phyloP scores from a whole-genome alignment of 176 grass and related monocot species.

The Bonia amplexicaulis region DNA sequence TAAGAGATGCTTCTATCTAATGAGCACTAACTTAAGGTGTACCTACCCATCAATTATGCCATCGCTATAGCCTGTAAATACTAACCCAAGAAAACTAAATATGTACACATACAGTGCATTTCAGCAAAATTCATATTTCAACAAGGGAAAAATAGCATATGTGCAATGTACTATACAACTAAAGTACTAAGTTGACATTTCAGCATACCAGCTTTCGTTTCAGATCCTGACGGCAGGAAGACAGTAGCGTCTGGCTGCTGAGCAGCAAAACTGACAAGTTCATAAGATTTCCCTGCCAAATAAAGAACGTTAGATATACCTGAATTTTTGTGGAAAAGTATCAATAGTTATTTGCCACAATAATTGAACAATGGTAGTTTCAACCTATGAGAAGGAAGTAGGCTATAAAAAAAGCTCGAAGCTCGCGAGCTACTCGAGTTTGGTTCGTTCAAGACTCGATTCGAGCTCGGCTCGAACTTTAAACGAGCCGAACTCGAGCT shows the following conservation, averaged over 20 bases:
- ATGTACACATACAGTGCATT: background rate
- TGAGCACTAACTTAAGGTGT: background rate
- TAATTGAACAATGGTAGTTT: background rate
- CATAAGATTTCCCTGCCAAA: slow-evolving; percentile 69
- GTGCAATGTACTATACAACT: background rate
- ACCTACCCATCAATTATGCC: background rate
- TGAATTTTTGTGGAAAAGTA: background rate
- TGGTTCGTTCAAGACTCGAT: too few species aligned
- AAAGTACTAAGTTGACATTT: background rate
- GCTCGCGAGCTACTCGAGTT: too few species aligned
- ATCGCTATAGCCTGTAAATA: background rate
- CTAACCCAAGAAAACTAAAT: background rate
- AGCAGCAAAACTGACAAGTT: slow-evolving; percentile 53
- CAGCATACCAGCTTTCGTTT: slow-evolving; percentile 49
- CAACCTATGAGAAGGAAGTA: background rate
- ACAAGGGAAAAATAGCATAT: background rate
- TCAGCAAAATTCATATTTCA: background rate
- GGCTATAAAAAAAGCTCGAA: too few species aligned
- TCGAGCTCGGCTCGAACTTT: too few species aligned
- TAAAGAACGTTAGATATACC: background rate
- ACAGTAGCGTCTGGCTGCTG: slow-evolving; percentile 73
- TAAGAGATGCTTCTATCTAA: background rate
- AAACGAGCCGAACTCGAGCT: too few species aligned
- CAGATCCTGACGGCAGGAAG: slow-evolving; percentile 55
- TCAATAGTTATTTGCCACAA: background rate